These are phyloP conservation scores for Paramarasmius palmivorus DNA, from an alignment of 1,284 basidiomycete genomes.

Conservation along the genomic window DNA sequence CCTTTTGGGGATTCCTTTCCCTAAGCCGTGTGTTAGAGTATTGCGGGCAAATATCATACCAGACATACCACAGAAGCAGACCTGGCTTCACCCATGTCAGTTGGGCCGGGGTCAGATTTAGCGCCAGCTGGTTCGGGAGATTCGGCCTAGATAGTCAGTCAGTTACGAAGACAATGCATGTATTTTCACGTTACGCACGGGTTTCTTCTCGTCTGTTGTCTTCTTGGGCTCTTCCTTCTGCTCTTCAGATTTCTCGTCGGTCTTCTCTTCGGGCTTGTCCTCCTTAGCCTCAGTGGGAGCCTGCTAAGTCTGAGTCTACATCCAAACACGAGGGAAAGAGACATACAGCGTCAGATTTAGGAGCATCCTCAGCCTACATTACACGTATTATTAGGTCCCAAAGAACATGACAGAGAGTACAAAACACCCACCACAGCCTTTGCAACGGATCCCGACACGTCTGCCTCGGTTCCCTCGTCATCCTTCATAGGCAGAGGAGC, in stretches of 20 bases:
- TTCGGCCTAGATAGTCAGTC: conserved; percentile 3
- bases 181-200: no score
- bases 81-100: conserved; percentile 4
- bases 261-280: not conserved
- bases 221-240: not conserved
- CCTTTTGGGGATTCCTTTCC: conserved; percentile 7
- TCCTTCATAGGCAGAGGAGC: conserved; percentile 32
- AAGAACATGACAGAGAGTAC: not conserved
- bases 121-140: conserved; percentile 7
- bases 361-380: conserved; percentile 23
- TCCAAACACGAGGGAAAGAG: not conserved
- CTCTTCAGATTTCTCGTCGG: no score
- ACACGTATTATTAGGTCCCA: not conserved
- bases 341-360: conserved; percentile 20
- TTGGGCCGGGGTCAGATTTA: conserved; percentile 8
- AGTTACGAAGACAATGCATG: no score
- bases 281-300: conserved; percentile 1
- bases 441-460: conserved; percentile 32
- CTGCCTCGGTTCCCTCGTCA: conserved; percentile 35
- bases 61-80: not conserved
- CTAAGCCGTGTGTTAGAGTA: not conserved
- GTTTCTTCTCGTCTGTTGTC: conserved; percentile 10
- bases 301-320: not conserved
- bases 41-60: no score
- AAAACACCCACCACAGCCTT: conserved; percentile 29